These are phyloP conservation scores for Beauveria sp. DNA, from an alignment of 2,329 filamentous ascomycete genomes.

Conservation along the genomic window DNA sequence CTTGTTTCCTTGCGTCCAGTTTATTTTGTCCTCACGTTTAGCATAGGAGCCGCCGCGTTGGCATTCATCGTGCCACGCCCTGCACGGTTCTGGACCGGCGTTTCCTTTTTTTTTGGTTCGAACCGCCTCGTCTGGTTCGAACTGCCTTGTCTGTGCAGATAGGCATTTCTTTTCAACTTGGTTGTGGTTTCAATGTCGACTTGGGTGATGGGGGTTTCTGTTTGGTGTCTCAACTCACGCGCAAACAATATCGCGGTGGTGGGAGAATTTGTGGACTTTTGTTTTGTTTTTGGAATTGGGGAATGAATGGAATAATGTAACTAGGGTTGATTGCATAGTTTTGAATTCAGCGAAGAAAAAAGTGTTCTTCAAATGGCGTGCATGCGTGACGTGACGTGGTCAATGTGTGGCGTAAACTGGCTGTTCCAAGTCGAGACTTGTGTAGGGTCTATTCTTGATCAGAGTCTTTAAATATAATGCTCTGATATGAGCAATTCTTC, in stretches of 20 bases:
- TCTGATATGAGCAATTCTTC: too few relatives aligned
- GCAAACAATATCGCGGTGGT: background rate
- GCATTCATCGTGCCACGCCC: background rate
- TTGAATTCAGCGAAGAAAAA: slow-evolving; percentile 2
- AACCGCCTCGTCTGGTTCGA: too few relatives aligned
- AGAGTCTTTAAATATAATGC: too few relatives aligned
- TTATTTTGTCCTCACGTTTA: slow-evolving; percentile 5
- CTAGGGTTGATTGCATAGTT: slow-evolving; percentile 4
- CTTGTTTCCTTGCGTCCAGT: background rate
- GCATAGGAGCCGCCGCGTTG: slow-evolving; percentile 12
- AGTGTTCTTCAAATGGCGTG: background rate
- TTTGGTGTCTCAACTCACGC: background rate
- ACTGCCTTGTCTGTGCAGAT: too few relatives aligned
- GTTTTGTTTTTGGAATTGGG: background rate
- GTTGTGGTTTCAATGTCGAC: background rate
- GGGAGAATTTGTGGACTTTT: background rate
- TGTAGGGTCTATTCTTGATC: too few relatives aligned
- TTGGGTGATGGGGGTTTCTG: background rate
- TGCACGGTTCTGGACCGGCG: slow-evolving; percentile 9
- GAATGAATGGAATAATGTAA: slow-evolving; percentile 1
- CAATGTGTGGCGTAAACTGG: background rate
- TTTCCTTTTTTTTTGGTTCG: background rate
- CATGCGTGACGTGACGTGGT: background rate
- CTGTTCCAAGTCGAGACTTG: too few relatives aligned
- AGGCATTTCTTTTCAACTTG: background rate